Base-by-base conservation (phyloP, 257 asterid genomes). In the Petunia secreta region DNA sequence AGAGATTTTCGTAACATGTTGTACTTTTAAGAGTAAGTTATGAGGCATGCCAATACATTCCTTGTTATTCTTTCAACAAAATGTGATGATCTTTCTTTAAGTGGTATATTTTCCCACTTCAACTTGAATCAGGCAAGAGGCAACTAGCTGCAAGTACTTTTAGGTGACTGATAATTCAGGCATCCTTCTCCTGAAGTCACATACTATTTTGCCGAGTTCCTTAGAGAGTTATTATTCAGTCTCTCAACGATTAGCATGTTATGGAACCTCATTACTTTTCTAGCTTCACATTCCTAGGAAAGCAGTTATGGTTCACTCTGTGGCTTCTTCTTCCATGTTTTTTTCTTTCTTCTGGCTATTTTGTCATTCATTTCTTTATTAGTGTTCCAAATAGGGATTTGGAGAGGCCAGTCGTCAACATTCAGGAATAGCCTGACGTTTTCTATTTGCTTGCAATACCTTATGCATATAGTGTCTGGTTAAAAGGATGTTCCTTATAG, bases 11-110 rank as follows among this genome's bases (percentile, higher is more conserved):
- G 34, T 50, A 73, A 50, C 62, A 11, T 13, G 34, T 73, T 50
- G n/a, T 73, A 50, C 43, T 50, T 2, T 52, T 50, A 5, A 50
- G 44, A 50, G 77, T 34, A 71, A 48, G 46, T 34, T 73, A 50
- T 11, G 46, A 50, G 46, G 46, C 62, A 48, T 6, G 59, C 62
- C 46, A 50, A 37, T 73, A n/a, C 62, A 73, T 50, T 10, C 57
- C 37, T 50, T 79, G 44, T 37, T 48, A 13, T 79, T 79, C 65
- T 48, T 52, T 64, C 50, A 79, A 64, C n/a, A 64, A 25, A 48
- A 34, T 48, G 6, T 79, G 50, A 34, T 50, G 82, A 64, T 79
- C 62, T 14, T 54, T 63, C 52, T 64, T 79, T 65, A 64, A 64
- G 53, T 36, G 41, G 3, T 50, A 11, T 55, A 13, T 25, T 8